Evolutionary conservation across 1,284 basidiomycete genomes (phyloP).

Genomic region (Phellopilus nigrolimitatus): DNA sequence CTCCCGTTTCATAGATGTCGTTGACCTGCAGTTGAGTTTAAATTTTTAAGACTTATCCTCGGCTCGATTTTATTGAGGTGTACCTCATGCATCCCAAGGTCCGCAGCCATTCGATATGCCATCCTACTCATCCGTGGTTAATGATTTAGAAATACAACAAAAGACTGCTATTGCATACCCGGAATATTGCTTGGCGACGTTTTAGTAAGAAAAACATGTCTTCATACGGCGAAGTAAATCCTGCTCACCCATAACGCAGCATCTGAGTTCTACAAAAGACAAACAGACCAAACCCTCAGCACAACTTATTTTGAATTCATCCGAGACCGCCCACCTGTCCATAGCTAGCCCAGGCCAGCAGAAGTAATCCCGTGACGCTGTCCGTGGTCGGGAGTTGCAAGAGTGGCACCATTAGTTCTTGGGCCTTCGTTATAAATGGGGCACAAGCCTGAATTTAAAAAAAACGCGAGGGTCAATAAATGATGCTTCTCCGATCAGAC

Average conservation of each 20-base stretch:
- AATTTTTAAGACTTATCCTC: neutral
- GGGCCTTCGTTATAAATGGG: constrained; percentile 39
- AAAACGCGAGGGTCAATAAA: neutral
- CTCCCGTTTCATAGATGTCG: constrained; percentile 36
- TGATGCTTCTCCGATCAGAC: neutral
- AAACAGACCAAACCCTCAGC: neutral
- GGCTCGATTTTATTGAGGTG: neutral
- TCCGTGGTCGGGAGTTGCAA: constrained; percentile 37
- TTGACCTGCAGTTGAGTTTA: constrained; percentile 22
- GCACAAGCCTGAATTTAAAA: constrained; percentile 31
- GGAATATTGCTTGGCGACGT: constrained; percentile 27
- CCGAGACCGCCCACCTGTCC: constrained; percentile 31
- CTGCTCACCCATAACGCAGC: constrained; percentile 35
- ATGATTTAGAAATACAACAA: neutral
- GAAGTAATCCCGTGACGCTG: constrained; percentile 33
- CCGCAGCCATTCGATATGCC: constrained; percentile 38
- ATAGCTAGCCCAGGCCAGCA: constrained; percentile 37
- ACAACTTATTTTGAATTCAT: constrained; percentile 22
- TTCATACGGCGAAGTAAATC: neutral
- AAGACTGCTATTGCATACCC: constrained; percentile 18
- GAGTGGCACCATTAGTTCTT: constrained; percentile 35
- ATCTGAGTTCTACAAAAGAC: constrained; percentile 31
- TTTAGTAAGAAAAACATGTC: neutral
- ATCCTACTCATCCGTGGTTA: constrained; percentile 26
- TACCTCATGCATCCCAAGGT: constrained; percentile 37